Evolutionary conservation across 768 basidiomycete genomes (phyloP), one percentile per base, ranked within the genome.

Genomic region (Suillus variegatus): DNA sequence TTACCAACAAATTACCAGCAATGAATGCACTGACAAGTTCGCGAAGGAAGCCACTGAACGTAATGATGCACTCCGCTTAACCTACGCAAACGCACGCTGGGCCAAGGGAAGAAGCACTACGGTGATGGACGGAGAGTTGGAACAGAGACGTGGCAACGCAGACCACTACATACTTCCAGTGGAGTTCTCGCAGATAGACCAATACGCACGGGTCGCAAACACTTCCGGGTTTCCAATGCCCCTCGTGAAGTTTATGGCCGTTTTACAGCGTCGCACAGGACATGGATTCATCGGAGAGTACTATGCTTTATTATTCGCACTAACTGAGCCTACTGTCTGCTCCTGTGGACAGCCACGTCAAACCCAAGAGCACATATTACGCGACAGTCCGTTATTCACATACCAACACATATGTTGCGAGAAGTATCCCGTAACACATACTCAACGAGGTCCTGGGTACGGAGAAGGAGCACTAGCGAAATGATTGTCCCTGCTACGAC

Each of bases 1-100:
- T n/a, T n/a, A n/a, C n/a, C n/a, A n/a, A n/a, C n/a, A n/a, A n/a
- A n/a, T n/a, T n/a, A n/a, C n/a, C n/a, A n/a, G n/a, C n/a, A n/a
- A n/a, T n/a, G n/a, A 90, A 47, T 2, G 46, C 4, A n/a, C 10
- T 12, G 46, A 47, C 20, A 4, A 46, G 20, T 18, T 44, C 8
- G 18, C 20, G 0, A 44, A 44, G 7, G 44, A n/a, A 46, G 44
- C 20, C 20, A 46, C 8, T 10, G 3, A 9, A 46, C 44, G 20
- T 20, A n/a, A 46, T 10, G 44, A 46, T 2, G 1, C 20, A 3
- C 2, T 10, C 44, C 44, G 4, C 8, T 9, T 7, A 4, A 46
- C 44, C 18, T n/a, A 20, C 18, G 44, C 44, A 20, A 46, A 46
- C 44, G 20, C 44, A 10, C n/a, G n/a, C n/a, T n/a, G n/a, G n/a